These are phyloP conservation scores for Protomyces arabidopsidicola DNA, from an alignment of 1,139 yeast genomes.

Conservation along the genomic window DNA sequence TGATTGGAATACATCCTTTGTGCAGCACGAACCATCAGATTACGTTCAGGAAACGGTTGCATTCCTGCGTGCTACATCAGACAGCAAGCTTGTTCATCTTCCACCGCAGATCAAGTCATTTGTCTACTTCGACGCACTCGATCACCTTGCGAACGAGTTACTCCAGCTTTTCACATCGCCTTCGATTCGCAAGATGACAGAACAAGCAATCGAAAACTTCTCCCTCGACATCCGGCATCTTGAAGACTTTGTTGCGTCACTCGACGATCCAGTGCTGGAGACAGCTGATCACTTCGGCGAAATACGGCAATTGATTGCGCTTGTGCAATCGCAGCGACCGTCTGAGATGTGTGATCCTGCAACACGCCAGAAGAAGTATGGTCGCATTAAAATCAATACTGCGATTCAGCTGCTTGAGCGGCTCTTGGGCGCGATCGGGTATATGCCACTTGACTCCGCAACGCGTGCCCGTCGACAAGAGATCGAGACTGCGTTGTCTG, in stretches of 20 bases:
- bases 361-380: slow-evolving; percentile 55
- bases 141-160: slow-evolving; percentile 71
- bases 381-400: slow-evolving; percentile 56
- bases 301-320: slow-evolving; percentile 58
- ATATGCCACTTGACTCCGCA: slow-evolving; percentile 15
- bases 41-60: slow-evolving; percentile 82
- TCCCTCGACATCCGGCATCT: slow-evolving; percentile 58
- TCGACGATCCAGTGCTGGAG: slow-evolving; percentile 40
- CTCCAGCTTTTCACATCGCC: slow-evolving; percentile 53
- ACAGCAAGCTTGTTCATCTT: slow-evolving; percentile 76
- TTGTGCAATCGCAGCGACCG: slow-evolving; percentile 49
- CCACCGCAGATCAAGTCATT: slow-evolving; percentile 75
- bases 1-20: slow-evolving; percentile 55
- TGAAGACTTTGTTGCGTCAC: slow-evolving; percentile 49
- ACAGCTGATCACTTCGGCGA: slow-evolving; percentile 50
- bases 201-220: slow-evolving; percentile 56
- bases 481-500: slow-evolving; percentile 14
- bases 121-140: slow-evolving; percentile 79
- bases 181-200: slow-evolving; percentile 39
- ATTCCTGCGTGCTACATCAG: slow-evolving; percentile 78
- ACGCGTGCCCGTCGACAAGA: slow-evolving; percentile 1
- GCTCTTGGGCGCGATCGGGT: slow-evolving; percentile 32
- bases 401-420: slow-evolving; percentile 52
- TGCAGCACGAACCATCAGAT: slow-evolving; percentile 61
- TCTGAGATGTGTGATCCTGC: slow-evolving; percentile 54